A percentile compares a stretch with the other conserved stretches of the same genome.
These are phyloP conservation scores for Fomitopsis pinicola DNA, from an alignment of 1,284 basidiomycete genomes.

Conservation along the genomic window DNA sequence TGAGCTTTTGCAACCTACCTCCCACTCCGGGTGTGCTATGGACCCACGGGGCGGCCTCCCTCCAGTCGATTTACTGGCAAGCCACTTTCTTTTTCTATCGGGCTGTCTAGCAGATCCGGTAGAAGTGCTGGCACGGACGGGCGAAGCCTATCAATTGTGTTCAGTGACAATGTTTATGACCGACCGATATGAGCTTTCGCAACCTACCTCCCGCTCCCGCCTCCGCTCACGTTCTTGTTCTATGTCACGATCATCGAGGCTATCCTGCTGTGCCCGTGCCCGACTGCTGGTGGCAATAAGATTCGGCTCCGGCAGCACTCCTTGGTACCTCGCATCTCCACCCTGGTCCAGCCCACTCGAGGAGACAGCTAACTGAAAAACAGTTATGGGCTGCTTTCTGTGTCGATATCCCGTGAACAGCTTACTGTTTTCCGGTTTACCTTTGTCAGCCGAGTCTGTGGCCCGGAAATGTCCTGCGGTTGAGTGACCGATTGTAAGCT, in stretches of 20 bases:
- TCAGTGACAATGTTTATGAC: too few relatives aligned
- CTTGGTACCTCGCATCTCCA: neutral
- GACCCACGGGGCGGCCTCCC: too few relatives aligned
- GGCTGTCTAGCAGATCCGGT: too few relatives aligned
- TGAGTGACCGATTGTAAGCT: too few relatives aligned
- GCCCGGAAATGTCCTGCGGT: too few relatives aligned
- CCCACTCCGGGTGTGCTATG: neutral
- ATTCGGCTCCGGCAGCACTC: neutral
- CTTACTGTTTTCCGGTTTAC: neutral
- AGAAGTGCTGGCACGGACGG: too few relatives aligned
- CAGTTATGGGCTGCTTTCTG: too few relatives aligned
- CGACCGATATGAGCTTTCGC: too few relatives aligned
- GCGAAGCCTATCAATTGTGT: too few relatives aligned
- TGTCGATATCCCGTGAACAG: too few relatives aligned
- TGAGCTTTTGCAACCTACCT: neutral
- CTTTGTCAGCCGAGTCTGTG: neutral
- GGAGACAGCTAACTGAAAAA: neutral
- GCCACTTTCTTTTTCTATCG: too few relatives aligned
- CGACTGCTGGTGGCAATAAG: neutral
- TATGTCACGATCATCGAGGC: neutral
- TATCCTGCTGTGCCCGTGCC: neutral
- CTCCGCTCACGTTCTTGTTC: neutral
- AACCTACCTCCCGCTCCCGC: neutral
- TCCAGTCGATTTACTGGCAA: too few relatives aligned
- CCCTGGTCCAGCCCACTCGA: neutral